Conservation (phyloP, 257 asterid genomes). For the Nicotiana tabacum region DNA sequence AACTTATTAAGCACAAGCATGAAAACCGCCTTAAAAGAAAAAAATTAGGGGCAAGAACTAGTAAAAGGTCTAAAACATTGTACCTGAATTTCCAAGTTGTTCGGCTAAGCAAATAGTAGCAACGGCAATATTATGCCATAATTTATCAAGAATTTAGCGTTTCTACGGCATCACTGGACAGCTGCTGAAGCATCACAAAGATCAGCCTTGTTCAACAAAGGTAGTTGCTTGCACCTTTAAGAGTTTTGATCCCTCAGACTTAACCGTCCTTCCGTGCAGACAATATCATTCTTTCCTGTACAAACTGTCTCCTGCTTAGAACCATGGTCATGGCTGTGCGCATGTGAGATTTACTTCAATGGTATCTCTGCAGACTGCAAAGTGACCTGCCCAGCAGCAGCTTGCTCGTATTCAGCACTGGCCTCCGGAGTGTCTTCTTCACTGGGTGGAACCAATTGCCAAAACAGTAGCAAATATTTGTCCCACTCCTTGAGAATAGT, state of each 20-base stretch:
- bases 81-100: background rate
- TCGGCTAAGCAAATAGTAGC: background rate
- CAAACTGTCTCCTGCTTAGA: background rate
- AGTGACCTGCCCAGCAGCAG: conserved; percentile 52
- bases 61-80: background rate
- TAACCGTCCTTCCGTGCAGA: background rate
- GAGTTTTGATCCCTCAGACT: background rate
- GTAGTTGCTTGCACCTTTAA: background rate
- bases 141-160: background rate
- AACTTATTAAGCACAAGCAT: background rate
- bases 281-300: conserved; percentile 2
- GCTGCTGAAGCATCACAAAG: background rate
- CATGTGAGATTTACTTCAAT: background rate
- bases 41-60: background rate
- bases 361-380: conserved; percentile 57
- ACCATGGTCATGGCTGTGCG: background rate
- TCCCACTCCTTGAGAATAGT: conserved; percentile 81
- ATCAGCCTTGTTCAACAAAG: background rate
- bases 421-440: conserved; percentile 99
- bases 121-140: conserved; percentile 3
- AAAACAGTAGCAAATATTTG: conserved; percentile 72
- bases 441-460: conserved; percentile 99
- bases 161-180: conserved; percentile 4
- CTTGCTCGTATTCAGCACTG: conserved; percentile 59
- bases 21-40: background rate